Evolutionary conservation across 1,284 basidiomycete genomes (phyloP).

Genomic region (Neotropicomus parvogracilis): DNA sequence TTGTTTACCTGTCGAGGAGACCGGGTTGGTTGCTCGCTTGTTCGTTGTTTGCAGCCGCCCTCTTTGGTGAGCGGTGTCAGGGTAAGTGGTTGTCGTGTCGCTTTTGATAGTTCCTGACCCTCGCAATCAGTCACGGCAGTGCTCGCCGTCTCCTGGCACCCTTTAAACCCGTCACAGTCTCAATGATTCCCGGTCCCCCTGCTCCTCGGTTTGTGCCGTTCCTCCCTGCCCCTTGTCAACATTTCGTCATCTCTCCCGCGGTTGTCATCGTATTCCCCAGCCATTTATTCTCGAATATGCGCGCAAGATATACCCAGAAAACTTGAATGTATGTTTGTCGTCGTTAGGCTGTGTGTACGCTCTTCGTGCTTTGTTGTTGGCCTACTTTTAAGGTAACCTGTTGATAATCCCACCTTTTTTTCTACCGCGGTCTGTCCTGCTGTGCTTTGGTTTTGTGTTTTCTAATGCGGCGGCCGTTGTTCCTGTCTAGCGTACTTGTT

Average conservation of each 20-base stretch:
- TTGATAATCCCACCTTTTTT: neutral
- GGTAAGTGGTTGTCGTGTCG: conserved; percentile 6
- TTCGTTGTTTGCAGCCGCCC: neutral
- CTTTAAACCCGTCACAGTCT: neutral
- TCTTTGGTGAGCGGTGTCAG: neutral
- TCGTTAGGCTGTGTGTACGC: conserved; percentile 20
- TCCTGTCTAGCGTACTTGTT: conserved; percentile 13
- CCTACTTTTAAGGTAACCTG: conserved; percentile 1
- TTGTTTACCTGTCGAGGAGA: conserved; percentile 3
- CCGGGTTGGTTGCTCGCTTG: conserved; percentile 1
- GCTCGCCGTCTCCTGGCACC: neutral
- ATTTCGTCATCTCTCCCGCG: neutral
- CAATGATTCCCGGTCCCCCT: neutral
- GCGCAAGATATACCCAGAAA: conserved; percentile 12
- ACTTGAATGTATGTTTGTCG: conserved; percentile 18
- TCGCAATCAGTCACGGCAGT: neutral
- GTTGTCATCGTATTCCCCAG: neutral
- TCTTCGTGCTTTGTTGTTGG: conserved; percentile 12
- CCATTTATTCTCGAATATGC: conserved; percentile 6
- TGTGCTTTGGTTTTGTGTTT: conserved; percentile 1
- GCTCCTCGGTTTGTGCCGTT: neutral
- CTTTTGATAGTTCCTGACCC: neutral
- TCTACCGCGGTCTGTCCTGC: neutral
- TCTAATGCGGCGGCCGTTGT: neutral
- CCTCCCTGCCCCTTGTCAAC: neutral